Evolutionary conservation across 192 early-diverging fungal genomes (phyloP).

Genomic region (Podila epicladia): DNA sequence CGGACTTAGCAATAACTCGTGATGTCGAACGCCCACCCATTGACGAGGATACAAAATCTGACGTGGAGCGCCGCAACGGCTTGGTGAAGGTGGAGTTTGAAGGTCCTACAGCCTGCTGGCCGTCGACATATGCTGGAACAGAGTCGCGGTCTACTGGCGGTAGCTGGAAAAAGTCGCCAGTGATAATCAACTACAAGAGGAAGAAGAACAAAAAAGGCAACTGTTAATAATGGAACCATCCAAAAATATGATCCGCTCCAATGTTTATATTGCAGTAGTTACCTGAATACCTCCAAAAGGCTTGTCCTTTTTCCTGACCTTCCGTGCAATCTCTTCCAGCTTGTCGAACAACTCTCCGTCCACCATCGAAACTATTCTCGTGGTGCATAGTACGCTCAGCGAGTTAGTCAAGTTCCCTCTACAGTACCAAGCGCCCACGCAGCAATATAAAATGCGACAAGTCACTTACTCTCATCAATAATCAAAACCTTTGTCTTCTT

Average conservation of each 20-base stretch:
- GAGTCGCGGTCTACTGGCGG: conserved; percentile 67
- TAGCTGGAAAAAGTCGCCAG: conserved; percentile 85
- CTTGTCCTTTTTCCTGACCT: conserved; percentile 22
- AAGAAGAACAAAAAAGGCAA: background rate
- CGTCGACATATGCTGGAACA: background rate
- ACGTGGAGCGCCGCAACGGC: background rate
- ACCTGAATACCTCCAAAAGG: conserved; percentile 86
- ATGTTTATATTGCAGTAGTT: too few species aligned
- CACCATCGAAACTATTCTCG: conserved; percentile 72
- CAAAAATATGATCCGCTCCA: background rate
- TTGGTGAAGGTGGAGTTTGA: background rate
- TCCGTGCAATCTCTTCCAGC: conserved; percentile 72
- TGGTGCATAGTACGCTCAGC: background rate
- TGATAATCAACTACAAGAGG: conserved; percentile 44
- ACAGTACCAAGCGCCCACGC: too few species aligned
- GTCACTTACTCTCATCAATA: conserved; percentile 71
- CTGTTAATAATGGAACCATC: background rate
- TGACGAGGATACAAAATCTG: background rate
- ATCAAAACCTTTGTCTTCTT: conserved; percentile 66
- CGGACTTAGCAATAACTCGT: background rate
- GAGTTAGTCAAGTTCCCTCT: too few species aligned
- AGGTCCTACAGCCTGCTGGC: too few species aligned
- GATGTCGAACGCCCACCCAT: background rate
- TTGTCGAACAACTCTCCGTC: conserved; percentile 78
- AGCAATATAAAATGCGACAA: background rate